phyloP scores from a whole-genome alignment of 2,329 filamentous ascomycete species.

The Teratosphaeria zuluensis region DNA sequence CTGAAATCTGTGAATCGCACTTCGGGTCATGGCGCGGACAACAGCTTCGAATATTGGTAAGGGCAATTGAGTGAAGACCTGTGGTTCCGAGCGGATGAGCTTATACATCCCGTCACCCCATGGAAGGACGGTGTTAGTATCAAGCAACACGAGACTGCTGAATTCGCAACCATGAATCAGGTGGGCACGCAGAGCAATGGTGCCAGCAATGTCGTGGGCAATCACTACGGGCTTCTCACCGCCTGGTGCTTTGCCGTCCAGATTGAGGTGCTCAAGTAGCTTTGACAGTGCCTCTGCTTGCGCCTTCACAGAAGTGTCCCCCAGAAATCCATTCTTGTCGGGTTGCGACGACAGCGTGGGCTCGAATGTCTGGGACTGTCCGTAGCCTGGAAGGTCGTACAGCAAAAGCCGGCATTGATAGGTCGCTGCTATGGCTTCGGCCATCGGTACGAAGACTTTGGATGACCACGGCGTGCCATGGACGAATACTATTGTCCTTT shows the following conservation, averaged over 20 bases:
- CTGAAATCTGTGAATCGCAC: constrained; percentile 24
- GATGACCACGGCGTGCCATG: constrained; percentile 43
- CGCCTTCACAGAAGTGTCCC: constrained; percentile 28
- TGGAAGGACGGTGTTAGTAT: constrained; percentile 36
- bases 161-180: constrained; percentile 30
- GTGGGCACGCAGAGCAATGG: constrained; percentile 31
- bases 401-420: constrained; percentile 31
- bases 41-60: constrained; percentile 28
- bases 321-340: constrained; percentile 16
- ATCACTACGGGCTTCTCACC: constrained; percentile 27
- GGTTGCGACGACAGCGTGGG: neutral
- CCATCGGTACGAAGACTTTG: constrained; percentile 29
- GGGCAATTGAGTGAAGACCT: constrained; percentile 23
- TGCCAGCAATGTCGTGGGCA: constrained; percentile 38
- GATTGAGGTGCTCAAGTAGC: constrained; percentile 28
- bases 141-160: constrained; percentile 32
- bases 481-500: constrained; percentile 31
- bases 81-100: constrained; percentile 22
- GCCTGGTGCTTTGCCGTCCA: constrained; percentile 6
- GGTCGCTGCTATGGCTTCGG: constrained; percentile 25
- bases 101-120: constrained; percentile 38
- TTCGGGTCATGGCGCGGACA: constrained; percentile 31
- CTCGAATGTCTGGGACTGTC: constrained; percentile 23
- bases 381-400: constrained; percentile 40
- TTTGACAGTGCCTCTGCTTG: constrained; percentile 32